Evolutionary conservation across 169 alveolate genomes (phyloP).

Genomic region (Cyclospora cayetanensis): DNA sequence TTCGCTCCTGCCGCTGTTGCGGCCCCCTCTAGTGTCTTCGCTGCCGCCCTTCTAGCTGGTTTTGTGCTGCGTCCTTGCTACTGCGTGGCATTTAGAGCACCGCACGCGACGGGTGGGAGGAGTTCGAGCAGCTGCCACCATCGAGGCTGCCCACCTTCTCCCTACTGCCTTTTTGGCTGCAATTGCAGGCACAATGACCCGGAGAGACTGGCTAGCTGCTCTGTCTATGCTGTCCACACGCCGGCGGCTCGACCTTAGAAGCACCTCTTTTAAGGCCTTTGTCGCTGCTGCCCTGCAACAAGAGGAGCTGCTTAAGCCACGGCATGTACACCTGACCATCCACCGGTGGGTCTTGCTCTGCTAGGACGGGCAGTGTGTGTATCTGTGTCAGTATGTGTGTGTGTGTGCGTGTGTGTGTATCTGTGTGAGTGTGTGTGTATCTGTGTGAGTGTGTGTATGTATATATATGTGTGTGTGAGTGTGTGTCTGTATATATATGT

Average conservation of each 20-base stretch:
- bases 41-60: neutral
- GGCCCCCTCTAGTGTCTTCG: neutral
- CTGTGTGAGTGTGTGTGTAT: too few species aligned
- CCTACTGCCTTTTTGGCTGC: neutral
- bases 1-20: constrained; percentile 12
- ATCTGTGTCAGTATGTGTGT: neutral
- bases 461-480: too few species aligned
- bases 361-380: neutral
- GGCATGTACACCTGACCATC: constrained; percentile 42
- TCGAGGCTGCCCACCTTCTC: neutral
- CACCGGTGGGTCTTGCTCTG: constrained; percentile 41
- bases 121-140: neutral
- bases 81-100: neutral
- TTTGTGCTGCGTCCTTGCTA: neutral
- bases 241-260: constrained; percentile 53
- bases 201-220: constrained; percentile 64
- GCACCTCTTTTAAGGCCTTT: neutral
- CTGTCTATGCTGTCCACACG: constrained; percentile 62
- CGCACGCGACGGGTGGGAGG: neutral
- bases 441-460: too few species aligned
- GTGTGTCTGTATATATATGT: neutral
- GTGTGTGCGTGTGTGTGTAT: neutral
- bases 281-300: constrained; percentile 43
- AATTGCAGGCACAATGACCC: constrained; percentile 40
- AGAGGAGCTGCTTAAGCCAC: constrained; percentile 32